Evolutionary conservation across 305 asterid genomes (phyloP).

Genomic region (Solanum aculeatissimum): DNA sequence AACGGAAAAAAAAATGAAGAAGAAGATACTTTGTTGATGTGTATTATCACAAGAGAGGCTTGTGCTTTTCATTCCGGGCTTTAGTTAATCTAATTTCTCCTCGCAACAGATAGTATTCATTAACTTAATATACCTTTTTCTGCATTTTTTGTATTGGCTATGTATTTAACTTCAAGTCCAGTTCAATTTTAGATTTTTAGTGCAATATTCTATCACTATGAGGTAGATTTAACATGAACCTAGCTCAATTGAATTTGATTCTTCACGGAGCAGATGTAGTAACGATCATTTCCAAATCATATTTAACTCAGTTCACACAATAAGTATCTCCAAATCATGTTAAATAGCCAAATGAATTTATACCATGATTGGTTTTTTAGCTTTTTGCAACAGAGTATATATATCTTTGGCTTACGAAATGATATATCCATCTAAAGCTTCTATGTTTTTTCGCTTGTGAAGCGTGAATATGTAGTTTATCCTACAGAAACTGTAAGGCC

Average conservation of each 20-base stretch:
- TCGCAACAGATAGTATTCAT: background rate
- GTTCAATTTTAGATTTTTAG: background rate
- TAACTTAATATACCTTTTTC: background rate
- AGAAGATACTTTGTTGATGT: background rate
- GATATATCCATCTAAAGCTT: conserved; percentile 7
- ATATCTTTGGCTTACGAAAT: background rate
- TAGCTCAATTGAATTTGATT: background rate
- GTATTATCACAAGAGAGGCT: background rate
- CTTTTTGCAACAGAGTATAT: background rate
- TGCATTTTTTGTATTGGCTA: background rate
- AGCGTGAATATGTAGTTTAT: conserved; percentile 84
- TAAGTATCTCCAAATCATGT: background rate
- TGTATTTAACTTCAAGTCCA: background rate
- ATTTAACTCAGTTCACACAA: background rate
- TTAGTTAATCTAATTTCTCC: background rate
- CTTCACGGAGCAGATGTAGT: background rate
- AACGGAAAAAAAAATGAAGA: background rate
- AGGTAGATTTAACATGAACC: background rate
- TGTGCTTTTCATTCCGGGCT: background rate
- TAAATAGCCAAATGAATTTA: background rate
- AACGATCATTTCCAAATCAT: background rate
- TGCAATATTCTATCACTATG: background rate
- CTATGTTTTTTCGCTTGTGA: conserved; percentile 8
- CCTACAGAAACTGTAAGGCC: conserved; percentile 81
- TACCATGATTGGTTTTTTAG: background rate